Evolutionary conservation across 2,329 filamentous ascomycete species (phyloP), one percentile per base, ranked within the genome.

Genomic region (Aspergillus sp.): DNA sequence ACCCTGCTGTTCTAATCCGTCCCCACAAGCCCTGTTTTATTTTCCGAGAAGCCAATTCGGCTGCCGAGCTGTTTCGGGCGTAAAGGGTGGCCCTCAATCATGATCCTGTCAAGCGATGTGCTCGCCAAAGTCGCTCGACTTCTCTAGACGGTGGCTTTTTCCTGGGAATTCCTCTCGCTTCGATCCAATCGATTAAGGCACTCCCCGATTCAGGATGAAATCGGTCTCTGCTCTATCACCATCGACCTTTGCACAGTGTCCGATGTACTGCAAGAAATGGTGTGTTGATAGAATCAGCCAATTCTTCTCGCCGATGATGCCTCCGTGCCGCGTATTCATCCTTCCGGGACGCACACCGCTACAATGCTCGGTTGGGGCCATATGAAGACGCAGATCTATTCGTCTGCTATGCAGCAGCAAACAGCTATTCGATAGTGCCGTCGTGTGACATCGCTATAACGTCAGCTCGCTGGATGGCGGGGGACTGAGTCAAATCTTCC

Each of bases 11-110:
- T 7, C 14, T 47, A 22, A 47, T 24, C 9, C 22, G 45, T 20
- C 45, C 45, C 45, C 45, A 47, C 45, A 47, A 18, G 20, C 10
- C 45, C 18, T 47, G 18, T 24, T 54, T 47, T 50, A 60, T 62
- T 55, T 58, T 47, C 45, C 45, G 18, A 46, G 18, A 52, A 32
- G 32, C 59, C 53, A 56, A 51, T 39, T 58, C 51, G 52, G 50
- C 20, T 18, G 16, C 47, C 46, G 39, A 47, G 52, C 20, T 20
- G 45, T 24, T 47, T 47, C 45, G 45, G 12, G 20, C 45, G 4
- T 47, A 9, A 10, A 18, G 9, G 11, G 12, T 24, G 18, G 45
- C 45, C 11, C 22, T 47, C 45, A 4, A 47, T 24, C 45, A 24
- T 47, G 18, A 24, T 47, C 45, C 45, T 47, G n/a, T 20, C 7